phyloP scores from a whole-genome alignment of 257 asterid genomes.

The Lavandula angustifolia region DNA sequence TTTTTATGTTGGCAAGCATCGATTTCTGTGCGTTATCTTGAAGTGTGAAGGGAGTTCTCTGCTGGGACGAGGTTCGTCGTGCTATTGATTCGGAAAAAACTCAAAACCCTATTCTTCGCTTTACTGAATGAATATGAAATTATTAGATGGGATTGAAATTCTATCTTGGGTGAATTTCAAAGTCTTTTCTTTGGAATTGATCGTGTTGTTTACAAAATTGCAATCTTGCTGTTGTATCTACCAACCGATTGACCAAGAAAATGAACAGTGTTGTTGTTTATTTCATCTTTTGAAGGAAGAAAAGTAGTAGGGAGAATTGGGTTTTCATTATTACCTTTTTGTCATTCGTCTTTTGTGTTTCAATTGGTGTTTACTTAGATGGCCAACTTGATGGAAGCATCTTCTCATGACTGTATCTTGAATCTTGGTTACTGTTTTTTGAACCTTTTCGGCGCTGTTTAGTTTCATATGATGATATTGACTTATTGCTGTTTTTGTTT shows the following conservation, averaged over 20 bases:
- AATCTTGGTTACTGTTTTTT: background rate
- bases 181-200: too few species aligned
- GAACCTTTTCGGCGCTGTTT: slow-evolving; percentile 15
- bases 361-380: background rate
- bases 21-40: slow-evolving; percentile 12
- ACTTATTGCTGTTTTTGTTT: slow-evolving; percentile 28
- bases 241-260: background rate
- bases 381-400: slow-evolving; percentile 12
- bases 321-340: background rate
- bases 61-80: slow-evolving; percentile 10
- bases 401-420: slow-evolving; percentile 9
- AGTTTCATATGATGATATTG: slow-evolving; percentile 1
- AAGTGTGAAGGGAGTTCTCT: slow-evolving; percentile 7
- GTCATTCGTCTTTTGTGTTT: slow-evolving; percentile 13
- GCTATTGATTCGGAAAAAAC: slow-evolving; percentile 16
- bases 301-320: slow-evolving; percentile 12
- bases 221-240: slow-evolving; percentile 17
- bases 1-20: background rate
- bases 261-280: background rate
- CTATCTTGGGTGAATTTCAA: background rate
- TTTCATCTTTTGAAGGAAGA: slow-evolving; percentile 1
- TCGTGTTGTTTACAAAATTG: slow-evolving; percentile 6
- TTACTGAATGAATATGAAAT: slow-evolving; percentile 9
- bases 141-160: slow-evolving; percentile 19
- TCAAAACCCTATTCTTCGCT: slow-evolving; percentile 16